Percentiles rank a stretch among this genome's conserved stretches.
These are phyloP conservation scores for Aspergillus cejpii DNA, from an alignment of 2,329 filamentous ascomycete species.

Conservation along the genomic window DNA sequence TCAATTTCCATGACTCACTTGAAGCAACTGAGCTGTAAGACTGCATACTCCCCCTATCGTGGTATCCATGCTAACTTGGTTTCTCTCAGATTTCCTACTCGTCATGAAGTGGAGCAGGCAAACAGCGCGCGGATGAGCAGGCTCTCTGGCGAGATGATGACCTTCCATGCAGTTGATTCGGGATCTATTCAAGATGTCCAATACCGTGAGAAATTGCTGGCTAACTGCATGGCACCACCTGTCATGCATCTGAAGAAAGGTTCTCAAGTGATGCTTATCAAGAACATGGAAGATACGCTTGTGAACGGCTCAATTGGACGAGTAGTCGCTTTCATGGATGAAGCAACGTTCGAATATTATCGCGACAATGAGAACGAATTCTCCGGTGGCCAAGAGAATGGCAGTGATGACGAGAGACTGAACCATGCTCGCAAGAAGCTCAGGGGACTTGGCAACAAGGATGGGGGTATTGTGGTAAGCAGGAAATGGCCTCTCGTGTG, in stretches of 20 bases:
- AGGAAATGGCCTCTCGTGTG: constrained; percentile 74
- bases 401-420: constrained; percentile 39
- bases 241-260: constrained; percentile 75
- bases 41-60: neutral
- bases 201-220: constrained; percentile 67
- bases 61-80: constrained; percentile 17
- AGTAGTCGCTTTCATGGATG: constrained; percentile 72
- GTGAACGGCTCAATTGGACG: constrained; percentile 93
- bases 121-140: constrained; percentile 68
- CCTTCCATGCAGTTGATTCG: constrained; percentile 67
- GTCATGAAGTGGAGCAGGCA: constrained; percentile 79
- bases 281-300: constrained; percentile 88
- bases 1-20: constrained; percentile 66
- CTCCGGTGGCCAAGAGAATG: constrained; percentile 44
- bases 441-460: constrained; percentile 46
- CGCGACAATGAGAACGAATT: constrained; percentile 53
- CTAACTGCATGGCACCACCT: constrained; percentile 90
- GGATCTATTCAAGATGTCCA: constrained; percentile 61
- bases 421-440: constrained; percentile 51
- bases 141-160: constrained; percentile 60
- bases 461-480: constrained; percentile 44
- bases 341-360: constrained; percentile 55
- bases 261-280: constrained; percentile 99
- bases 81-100: constrained; percentile 65
- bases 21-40: constrained; percentile 75